Evolutionary conservation across 2,329 filamentous ascomycete species (phyloP).

Genomic region (Escovopsis sp.): DNA sequence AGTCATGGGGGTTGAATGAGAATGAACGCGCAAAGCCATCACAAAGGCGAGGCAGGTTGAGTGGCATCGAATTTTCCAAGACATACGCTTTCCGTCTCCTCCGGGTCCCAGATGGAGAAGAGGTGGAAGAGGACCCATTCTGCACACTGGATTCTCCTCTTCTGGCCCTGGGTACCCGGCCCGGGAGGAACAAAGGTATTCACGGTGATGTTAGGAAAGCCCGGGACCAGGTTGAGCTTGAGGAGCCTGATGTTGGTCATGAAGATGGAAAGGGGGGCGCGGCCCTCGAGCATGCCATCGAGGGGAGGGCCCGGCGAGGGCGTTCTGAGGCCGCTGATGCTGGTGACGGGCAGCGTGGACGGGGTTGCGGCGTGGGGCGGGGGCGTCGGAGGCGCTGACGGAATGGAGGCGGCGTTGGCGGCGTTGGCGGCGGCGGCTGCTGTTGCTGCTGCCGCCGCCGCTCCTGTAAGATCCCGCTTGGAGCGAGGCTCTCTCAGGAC

Average conservation of each 20-base stretch:
- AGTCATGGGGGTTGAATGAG: not conserved
- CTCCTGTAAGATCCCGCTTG: not conserved
- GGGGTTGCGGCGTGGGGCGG: not conserved
- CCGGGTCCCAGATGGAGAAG: slow-evolving; percentile 69
- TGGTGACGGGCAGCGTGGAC: not conserved
- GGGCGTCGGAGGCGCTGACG: not conserved
- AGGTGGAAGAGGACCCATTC: slow-evolving; percentile 90
- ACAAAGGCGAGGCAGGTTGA: no score
- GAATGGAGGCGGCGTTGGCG: not conserved
- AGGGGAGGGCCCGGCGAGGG: not conserved
- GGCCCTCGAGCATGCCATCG: slow-evolving; percentile 1
- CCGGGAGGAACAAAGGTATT: slow-evolving; percentile 51
- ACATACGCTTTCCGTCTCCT: slow-evolving; percentile 56
- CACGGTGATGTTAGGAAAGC: slow-evolving; percentile 65
- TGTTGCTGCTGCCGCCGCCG: not conserved
- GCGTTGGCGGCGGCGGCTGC: not conserved
- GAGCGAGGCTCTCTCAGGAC: not conserved
- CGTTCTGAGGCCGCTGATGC: not conserved
- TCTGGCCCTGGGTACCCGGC: slow-evolving; percentile 57
- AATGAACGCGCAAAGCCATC: no score
- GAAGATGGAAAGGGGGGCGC: slow-evolving; percentile 34
- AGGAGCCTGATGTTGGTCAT: slow-evolving; percentile 73
- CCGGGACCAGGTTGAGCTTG: slow-evolving; percentile 57
- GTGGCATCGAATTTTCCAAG: not conserved
- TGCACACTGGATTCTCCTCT: slow-evolving; percentile 64